Evolutionary conservation across 192 early-diverging fungal species (phyloP).

Genomic region (Geranomyces variabilis): DNA sequence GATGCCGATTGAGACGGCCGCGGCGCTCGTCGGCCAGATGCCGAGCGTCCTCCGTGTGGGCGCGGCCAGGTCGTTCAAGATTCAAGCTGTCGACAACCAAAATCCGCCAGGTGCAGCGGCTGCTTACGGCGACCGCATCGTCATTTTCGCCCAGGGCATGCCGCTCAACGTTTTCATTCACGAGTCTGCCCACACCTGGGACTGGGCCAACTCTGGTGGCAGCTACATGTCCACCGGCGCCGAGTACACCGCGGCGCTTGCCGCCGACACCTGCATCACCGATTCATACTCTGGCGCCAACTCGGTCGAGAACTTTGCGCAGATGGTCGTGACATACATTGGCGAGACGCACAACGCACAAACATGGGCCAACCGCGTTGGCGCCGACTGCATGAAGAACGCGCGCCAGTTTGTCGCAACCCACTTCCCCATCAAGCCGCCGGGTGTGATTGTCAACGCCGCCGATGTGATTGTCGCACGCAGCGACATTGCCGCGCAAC

Average conservation of each 20-base stretch:
- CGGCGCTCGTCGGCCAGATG: too few relatives aligned
- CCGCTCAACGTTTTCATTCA: background rate
- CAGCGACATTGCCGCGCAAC: too few relatives aligned
- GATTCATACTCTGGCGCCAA: background rate
- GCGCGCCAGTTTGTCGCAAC: background rate
- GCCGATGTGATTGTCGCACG: too few relatives aligned
- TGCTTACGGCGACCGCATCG: background rate
- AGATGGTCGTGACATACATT: constrained; percentile 2
- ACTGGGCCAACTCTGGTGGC: background rate
- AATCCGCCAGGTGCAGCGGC: background rate
- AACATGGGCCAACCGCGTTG: background rate
- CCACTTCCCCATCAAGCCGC: constrained; percentile 1
- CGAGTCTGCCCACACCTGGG: background rate
- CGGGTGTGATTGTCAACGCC: too few relatives aligned
- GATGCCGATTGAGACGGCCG: background rate
- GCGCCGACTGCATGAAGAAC: constrained; percentile 14
- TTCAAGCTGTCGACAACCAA: background rate
- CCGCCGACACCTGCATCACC: background rate
- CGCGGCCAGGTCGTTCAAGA: background rate
- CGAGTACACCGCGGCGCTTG: background rate
- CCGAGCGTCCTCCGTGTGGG: background rate
- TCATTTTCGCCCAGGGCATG: background rate
- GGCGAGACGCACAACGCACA: background rate
- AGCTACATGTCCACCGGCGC: background rate
- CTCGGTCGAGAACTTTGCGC: background rate